Evolutionary conservation across 1,139 yeast genomes (phyloP).

Genomic region (Yamadazyma blattariae): DNA sequence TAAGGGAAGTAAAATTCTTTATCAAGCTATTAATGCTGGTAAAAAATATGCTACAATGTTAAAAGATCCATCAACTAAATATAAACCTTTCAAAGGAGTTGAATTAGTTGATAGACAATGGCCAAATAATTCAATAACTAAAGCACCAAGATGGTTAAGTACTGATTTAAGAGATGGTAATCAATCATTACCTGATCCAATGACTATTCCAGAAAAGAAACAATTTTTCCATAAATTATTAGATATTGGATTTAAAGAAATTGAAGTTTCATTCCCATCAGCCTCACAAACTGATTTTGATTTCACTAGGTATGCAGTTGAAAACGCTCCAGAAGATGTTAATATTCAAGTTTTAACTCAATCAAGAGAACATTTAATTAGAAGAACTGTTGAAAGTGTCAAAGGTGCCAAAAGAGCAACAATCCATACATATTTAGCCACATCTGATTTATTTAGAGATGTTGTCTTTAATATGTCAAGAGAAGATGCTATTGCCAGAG

Average conservation of each 20-base stretch:
- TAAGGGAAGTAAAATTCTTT: constrained; percentile 21
- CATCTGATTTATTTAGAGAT: constrained; percentile 87
- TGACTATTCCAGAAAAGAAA: constrained; percentile 87
- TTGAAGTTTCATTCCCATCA: constrained; percentile 94
- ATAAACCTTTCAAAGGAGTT: constrained; percentile 65
- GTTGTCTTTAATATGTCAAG: constrained; percentile 85
- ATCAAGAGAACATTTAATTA: constrained; percentile 85
- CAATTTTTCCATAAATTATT: constrained; percentile 80
- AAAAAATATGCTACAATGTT: constrained; percentile 27
- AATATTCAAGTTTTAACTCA: constrained; percentile 90
- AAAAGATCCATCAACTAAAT: constrained; percentile 76
- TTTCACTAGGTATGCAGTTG: constrained; percentile 90
- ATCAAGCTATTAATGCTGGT: constrained; percentile 19
- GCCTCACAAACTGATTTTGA: constrained; percentile 96
- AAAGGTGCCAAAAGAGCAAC: constrained; percentile 90
- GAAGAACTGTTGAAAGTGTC: constrained; percentile 84
- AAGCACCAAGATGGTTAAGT: constrained; percentile 94
- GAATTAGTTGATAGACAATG: constrained; percentile 76
- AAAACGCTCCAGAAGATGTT: constrained; percentile 90
- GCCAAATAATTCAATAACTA: constrained; percentile 74
- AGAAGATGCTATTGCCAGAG: constrained; percentile 75
- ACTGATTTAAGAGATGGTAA: constrained; percentile 97
- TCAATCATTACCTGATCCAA: constrained; percentile 96
- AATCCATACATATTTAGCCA: constrained; percentile 87
- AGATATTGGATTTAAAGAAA: constrained; percentile 94